Evolutionary conservation across 345 rosid species (phyloP), one percentile per base, ranked within the genome.

Genomic region (Gossypium australe): DNA sequence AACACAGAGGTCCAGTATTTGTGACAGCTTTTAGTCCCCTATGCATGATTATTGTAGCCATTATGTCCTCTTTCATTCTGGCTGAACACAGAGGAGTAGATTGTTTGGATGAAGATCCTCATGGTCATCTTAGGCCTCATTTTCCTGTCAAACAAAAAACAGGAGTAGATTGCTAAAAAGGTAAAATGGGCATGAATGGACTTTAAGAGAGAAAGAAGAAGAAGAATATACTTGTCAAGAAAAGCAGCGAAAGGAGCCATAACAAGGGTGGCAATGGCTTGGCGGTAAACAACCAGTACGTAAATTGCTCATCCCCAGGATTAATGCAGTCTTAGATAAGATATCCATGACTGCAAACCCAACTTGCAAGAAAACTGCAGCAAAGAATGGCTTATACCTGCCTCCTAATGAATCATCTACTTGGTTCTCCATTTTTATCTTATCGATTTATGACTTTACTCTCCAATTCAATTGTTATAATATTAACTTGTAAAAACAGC

Each of bases 1-100:
- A 86, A 76, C 89, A 88, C 4, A 87, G 88, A 80, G 98, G 97
- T 14, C 98, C 99, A 0, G 98, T 95, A 51, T 95, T 91, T 72
- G 92, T 95, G 6, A 84, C 94, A 41, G 97, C 99, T 63, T 93
- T 93, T 18, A 87, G 73, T 79, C 98, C 99, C 14, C 78, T 95
- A 0, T 70, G 90, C 84, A 91, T 90, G 98, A 86, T 93, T 67
- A 86, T 95, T 14, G 98, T 93, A 16, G 98, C 97, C 0, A 68
- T 89, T 66, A 69, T 88, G 87, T 87, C 98, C n/a, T 78, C 96
- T 53, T 56, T 95, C 82, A 88, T 95, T 63, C 86, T 93, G 9
- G 86, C 87, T 0, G 99, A 95, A 83, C 88, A 34, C 38, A 34
- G 41, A 34, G 7, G 41, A 4, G 41, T 34, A 11, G 6, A 85